phyloP scores from a whole-genome alignment of 2,329 filamentous ascomycete species.

The Neofusicoccum kwambonambiense region DNA sequence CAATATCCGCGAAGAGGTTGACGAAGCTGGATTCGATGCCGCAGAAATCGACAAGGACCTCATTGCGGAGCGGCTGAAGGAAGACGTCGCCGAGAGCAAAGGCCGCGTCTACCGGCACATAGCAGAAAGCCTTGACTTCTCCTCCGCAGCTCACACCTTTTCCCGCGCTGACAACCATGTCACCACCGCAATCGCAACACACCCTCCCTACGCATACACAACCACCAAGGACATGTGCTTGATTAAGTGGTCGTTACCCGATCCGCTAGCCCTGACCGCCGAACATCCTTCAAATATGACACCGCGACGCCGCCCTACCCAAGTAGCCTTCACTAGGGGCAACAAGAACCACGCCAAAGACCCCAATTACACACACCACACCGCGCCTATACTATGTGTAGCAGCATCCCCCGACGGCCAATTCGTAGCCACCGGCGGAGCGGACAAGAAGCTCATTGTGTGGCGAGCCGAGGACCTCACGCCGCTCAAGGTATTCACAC shows the following conservation, averaged over 20 bases:
- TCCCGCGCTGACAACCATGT: slow-evolving; percentile 78
- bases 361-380: slow-evolving; percentile 67
- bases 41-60: slow-evolving; percentile 90
- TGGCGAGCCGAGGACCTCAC: slow-evolving; percentile 80
- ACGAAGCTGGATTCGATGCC: slow-evolving; percentile 86
- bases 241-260: slow-evolving; percentile 86
- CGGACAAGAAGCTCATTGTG: slow-evolving; percentile 79
- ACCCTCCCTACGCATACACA: slow-evolving; percentile 80
- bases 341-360: slow-evolving; percentile 60
- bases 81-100: slow-evolving; percentile 89
- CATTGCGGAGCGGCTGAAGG: slow-evolving; percentile 84
- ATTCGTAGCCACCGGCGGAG: slow-evolving; percentile 85
- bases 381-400: slow-evolving; percentile 75
- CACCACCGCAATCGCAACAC: slow-evolving; percentile 77
- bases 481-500: slow-evolving; percentile 79
- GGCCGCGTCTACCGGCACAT: slow-evolving; percentile 84
- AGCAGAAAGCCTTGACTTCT: slow-evolving; percentile 70
- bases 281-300: slow-evolving; percentile 39
- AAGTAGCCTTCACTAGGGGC: slow-evolving; percentile 63
- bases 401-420: slow-evolving; percentile 87
- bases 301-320: slow-evolving; percentile 62
- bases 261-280: slow-evolving; percentile 47
- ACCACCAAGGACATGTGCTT: slow-evolving; percentile 81
- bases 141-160: slow-evolving; percentile 63
- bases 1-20: slow-evolving; percentile 75